phyloP scores from a whole-genome alignment of 495 filamentous ascomycete genomes.

The Hypoxylon fuscum region DNA sequence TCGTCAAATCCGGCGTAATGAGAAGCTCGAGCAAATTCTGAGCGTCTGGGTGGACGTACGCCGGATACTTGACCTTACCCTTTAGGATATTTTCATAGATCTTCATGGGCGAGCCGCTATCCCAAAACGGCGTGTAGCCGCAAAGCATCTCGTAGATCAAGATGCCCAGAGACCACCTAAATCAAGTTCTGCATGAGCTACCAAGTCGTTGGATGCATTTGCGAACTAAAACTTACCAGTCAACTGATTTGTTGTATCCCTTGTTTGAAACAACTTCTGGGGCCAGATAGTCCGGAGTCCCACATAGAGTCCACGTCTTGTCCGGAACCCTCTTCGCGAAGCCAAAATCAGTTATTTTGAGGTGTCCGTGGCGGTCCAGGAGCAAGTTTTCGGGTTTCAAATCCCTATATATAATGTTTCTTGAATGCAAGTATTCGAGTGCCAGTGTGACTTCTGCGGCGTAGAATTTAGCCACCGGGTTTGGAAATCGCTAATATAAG shows the following conservation, averaged over 20 bases:
- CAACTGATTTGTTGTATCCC: conserved; percentile 98
- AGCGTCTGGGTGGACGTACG: conserved; percentile 93
- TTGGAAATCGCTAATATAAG: conserved; percentile 86
- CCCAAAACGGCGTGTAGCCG: conserved; percentile 98
- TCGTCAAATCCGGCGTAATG: conserved; percentile 94
- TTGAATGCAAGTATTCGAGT: conserved; percentile 92
- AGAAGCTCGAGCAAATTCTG: conserved; percentile 90
- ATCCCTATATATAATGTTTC: conserved; percentile 97
- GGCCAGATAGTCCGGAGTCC: conserved; percentile 97
- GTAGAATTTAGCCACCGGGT: conserved; percentile 98
- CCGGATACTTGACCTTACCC: conserved; percentile 92
- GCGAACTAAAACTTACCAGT: conserved; percentile 74
- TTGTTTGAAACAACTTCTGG: conserved; percentile 97
- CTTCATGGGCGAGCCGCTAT: conserved; percentile 95
- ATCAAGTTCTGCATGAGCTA: conserved; percentile 15
- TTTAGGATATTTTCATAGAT: conserved; percentile 99
- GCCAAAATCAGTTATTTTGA: conserved; percentile 99
- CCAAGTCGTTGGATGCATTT: not conserved
- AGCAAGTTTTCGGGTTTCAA: conserved; percentile 96
- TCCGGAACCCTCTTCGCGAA: conserved; percentile 98
- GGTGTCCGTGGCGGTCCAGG: conserved; percentile 92
- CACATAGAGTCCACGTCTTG: conserved; percentile 98
- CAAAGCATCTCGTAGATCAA: conserved; percentile 99
- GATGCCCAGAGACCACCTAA: conserved; percentile 97
- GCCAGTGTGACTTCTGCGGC: conserved; percentile 96